Evolutionary conservation across 257 asterid genomes (phyloP).

Genomic region (Petrea volubilis): DNA sequence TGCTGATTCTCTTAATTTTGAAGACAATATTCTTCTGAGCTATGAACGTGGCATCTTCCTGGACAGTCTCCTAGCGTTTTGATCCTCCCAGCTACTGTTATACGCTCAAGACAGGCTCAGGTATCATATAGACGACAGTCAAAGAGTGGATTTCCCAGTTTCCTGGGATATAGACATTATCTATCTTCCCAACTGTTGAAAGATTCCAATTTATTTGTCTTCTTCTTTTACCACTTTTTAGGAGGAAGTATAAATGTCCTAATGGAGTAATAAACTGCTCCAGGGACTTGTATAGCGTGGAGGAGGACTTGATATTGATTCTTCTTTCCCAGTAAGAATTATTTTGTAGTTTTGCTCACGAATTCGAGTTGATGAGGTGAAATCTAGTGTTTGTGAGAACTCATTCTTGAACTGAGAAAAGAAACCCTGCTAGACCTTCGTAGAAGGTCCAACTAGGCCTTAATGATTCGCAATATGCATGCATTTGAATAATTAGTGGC

Average conservation of each 20-base stretch:
- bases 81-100: slow-evolving; percentile 3
- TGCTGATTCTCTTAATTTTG: slow-evolving; percentile 86
- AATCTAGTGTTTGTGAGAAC: slow-evolving; percentile 21
- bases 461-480: background rate
- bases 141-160: slow-evolving; percentile 18
- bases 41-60: background rate
- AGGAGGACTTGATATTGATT: slow-evolving; percentile 28
- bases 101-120: background rate
- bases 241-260: slow-evolving; percentile 26
- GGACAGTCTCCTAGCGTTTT: background rate
- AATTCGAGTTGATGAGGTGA: slow-evolving; percentile 4
- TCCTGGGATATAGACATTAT: background rate
- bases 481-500: background rate
- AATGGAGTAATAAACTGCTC: slow-evolving; percentile 23
- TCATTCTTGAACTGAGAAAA: slow-evolving; percentile 20
- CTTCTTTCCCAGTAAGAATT: slow-evolving; percentile 26
- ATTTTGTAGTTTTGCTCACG: slow-evolving; percentile 33
- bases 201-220: slow-evolving; percentile 10
- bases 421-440: background rate
- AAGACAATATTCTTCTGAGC: slow-evolving; percentile 71
- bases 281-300: slow-evolving; percentile 58
- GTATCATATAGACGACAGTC: background rate
- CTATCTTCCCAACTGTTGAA: slow-evolving; percentile 9
- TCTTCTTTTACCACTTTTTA: background rate
- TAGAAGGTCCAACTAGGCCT: background rate